Base-by-base conservation (phyloP, 805 yeast species). In the Metschnikowia aberdeeniae region DNA sequence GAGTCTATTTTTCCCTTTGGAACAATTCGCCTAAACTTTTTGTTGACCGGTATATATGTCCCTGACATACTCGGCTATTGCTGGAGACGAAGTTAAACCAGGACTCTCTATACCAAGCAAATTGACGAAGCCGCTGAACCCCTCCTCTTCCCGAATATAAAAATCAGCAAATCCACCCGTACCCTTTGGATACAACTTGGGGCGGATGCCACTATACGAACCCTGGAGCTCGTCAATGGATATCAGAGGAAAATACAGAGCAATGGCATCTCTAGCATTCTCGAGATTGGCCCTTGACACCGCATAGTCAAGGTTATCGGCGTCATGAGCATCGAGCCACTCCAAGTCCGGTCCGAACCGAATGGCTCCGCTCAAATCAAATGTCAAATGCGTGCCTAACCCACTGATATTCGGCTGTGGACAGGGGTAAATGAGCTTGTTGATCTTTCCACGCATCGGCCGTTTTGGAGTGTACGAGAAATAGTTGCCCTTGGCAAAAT, bases 261-360 rank as follows among this genome's bases (percentile, higher is more conserved):
- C 55, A 5, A 88, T 83, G 7, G 84, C 86, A 28, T 69, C 62
- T 46, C 64, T 73, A 0, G 93, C 93, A 0, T 66, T 67, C 9
- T 69, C 68, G 7, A 84, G 58, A 47, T 84, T 84, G 1, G 56
- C 43, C 1, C 61, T 62, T 50, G 70, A 73, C 6, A 82, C 84
- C 5, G 66, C 57, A 49, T 78, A 77, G 56, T 81, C 80, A 5
- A 52, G 66, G 38, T 57, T 60, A 31, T 46, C 51, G 1, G 75
- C 67, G 28, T 59, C 55, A 4, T 43, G 48, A 2, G 59, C 50
- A 28, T 74, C 76, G 1, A 86, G 79, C 87, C 95, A 89, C 61
- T 89, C 93, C 34, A 88, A 63, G 60, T 90, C 96, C 0, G 97
- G 97, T 0, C 97, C 97, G 60, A 89, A 89, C 51, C 78, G 76